Base-by-base conservation (phyloP, 208 protist genomes). In the Crithidia fasciculata region DNA sequence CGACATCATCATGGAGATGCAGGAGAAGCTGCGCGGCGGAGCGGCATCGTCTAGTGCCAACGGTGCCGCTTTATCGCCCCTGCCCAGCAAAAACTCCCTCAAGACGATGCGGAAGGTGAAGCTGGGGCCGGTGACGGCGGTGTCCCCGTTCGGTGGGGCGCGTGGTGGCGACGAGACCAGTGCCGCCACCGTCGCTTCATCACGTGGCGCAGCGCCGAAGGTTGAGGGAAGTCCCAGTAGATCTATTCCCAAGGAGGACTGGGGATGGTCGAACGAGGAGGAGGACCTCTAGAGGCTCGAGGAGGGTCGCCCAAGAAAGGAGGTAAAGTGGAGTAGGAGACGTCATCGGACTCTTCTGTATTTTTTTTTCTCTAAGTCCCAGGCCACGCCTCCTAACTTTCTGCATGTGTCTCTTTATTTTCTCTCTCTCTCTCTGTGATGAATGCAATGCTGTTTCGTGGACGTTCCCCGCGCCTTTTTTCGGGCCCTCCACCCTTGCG, bases 201-300 rank as follows among this genome's bases (percentile, higher is more conserved):
- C 28, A 1, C 28, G 28, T 1, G 28, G 28, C 54, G 16, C 16
- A 2, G 7, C 45, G 9, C 7, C 9, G 45, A 49, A 49, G 9
- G 2, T 0, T 0, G 45, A 49, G 9, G 12, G 12, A 8, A 49
- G 12, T 13, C 45, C 45, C 12, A 49, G 45, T 13, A 13, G 45
- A 8, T 8, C 45, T 49, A 8, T 13, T 8, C 16, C 4, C 13
- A 36, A 45, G 15, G 66, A 53, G 5, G 43, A 62, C 44, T 71
- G 66, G 66, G 66, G 43, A 37, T 71, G 66, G 66, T 71, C 66
- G 43, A 55, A 71, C 19, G 66, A 71, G 16, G 66, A 71, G 18
- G 43, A 60, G 8, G 39, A 62, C n/a, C 52, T 62, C 18, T 71
- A 47, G 41, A 54, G 8, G 7, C 10, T 13, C 8, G 4, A 55